Percentiles rank a stretch among this genome's conserved stretches.
Evolutionary conservation across 495 filamentous ascomycete genomes (phyloP).

Genomic region (Sporormia fimetaria): DNA sequence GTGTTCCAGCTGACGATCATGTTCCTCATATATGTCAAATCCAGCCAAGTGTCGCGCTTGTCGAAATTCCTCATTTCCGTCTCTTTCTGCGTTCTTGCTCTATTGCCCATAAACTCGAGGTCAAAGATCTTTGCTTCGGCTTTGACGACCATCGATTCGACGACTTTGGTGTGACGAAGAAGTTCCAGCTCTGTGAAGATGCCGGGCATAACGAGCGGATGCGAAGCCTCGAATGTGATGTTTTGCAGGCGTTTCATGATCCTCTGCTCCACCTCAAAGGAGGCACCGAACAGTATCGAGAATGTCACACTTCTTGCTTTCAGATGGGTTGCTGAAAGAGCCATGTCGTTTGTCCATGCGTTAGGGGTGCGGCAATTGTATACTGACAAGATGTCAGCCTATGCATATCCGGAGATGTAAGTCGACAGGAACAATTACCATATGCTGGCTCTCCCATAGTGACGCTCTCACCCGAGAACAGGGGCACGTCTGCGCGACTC

Average conservation of each 20-base stretch:
- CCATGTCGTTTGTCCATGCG: slow-evolving; percentile 29
- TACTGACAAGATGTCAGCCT: slow-evolving; percentile 10
- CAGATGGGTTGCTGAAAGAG: slow-evolving; percentile 28
- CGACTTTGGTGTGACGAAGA: slow-evolving; percentile 15
- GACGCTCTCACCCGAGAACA: not conserved
- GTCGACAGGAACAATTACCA: not conserved
- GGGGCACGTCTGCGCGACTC: slow-evolving; percentile 3
- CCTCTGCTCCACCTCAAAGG: slow-evolving; percentile 12
- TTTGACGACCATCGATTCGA: slow-evolving; percentile 24
- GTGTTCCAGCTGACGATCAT: slow-evolving; percentile 24
- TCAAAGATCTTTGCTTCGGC: slow-evolving; percentile 25
- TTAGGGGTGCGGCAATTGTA: slow-evolving; percentile 27
- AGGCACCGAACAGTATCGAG: slow-evolving; percentile 27
- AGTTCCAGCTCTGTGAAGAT: slow-evolving; percentile 30
- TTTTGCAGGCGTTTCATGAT: slow-evolving; percentile 17
- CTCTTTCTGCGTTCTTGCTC: not conserved
- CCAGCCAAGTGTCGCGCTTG: slow-evolving; percentile 25
- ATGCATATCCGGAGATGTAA: not conserved
- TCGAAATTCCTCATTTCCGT: slow-evolving; percentile 12
- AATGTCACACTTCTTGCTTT: slow-evolving; percentile 23
- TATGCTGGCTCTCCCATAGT: slow-evolving; percentile 2
- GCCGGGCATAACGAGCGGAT: slow-evolving; percentile 27
- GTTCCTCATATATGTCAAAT: slow-evolving; percentile 25
- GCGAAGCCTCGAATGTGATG: slow-evolving; percentile 15
- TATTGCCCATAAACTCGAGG: slow-evolving; percentile 15